Base-by-base conservation (phyloP, 148 eudicot species). In the Oxyria digyna region DNA sequence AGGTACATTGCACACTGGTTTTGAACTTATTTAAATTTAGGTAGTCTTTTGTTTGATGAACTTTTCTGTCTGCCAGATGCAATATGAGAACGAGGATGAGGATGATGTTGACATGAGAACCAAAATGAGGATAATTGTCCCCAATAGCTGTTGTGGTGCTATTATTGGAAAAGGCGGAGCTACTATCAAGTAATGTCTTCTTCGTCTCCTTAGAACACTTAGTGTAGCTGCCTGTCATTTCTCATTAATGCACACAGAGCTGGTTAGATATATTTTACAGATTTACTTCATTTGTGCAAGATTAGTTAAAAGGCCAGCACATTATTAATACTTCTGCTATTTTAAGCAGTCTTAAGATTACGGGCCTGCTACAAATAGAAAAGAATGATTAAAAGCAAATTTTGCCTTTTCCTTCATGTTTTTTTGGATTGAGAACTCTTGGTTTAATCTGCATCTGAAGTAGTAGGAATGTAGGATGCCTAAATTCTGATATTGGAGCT, bases 131-230 rank as follows among this genome's bases (percentile, higher is more conserved):
- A 73, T 94, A 38, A 76, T 94, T 75, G 97, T 91, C 71, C 97
- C 99, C 62, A 94, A 91, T 77, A 85, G 87, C 82, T 88, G 89
- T 67, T 94, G 99, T 68, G 99, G 99, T 76, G 99, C 97, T 77
- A 84, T 94, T 55, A 94, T 94, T 74, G 99, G 99, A 73, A 94
- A 94, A 72, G 86, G 91, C 71, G 99, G 99, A 78, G 77, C 90
- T 73, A 94, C 83, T 55, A 91, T 94, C 69, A 94, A 85, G 99
- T 94, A 23, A 65, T 71, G 7, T 59, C 65, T 43, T 65, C 55
- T 69, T 50, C 2, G 38, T 59, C 62, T 66, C 40, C 3, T 26
- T 21, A 8, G 17, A 11, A 23, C n/a, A 10, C 69, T 54, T 64
- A 43, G 14, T 57, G 4, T 29, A 41, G 26, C 69, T 75, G 27